Conservation (phyloP, 345 rosid genomes). For the Brassica cretica region DNA sequence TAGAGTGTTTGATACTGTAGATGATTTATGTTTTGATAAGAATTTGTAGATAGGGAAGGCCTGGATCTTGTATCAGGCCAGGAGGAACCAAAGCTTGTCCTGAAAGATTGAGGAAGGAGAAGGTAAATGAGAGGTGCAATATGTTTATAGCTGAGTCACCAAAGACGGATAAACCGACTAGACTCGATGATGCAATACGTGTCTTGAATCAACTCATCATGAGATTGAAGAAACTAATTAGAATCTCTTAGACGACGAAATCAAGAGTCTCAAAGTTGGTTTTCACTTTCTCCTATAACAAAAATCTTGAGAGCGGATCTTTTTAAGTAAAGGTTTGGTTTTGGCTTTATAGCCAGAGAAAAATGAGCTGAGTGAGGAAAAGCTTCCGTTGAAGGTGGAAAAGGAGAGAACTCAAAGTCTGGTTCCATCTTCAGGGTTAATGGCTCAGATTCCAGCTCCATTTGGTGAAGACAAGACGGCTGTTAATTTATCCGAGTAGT, state of each 20-base stretch:
- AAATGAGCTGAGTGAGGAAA: constrained; percentile 84
- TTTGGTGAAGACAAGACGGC: constrained; percentile 65
- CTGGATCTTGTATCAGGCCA: constrained; percentile 28
- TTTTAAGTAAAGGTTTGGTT: background rate
- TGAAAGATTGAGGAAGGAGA: constrained; percentile 81
- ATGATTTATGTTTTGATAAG: too few species aligned
- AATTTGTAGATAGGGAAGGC: too few species aligned
- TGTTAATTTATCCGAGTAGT: constrained; percentile 47
- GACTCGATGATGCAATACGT: constrained; percentile 81
- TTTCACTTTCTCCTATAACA: background rate
- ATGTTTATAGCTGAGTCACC: constrained; percentile 34
- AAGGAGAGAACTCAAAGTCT: constrained; percentile 50
- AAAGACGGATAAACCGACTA: constrained; percentile 78
- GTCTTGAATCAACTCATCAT: constrained; percentile 69
- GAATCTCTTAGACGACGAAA: constrained; percentile 75
- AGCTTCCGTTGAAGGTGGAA: constrained; percentile 57
- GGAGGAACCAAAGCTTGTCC: constrained; percentile 70
- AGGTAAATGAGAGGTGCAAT: constrained; percentile 64
- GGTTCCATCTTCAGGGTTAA: constrained; percentile 47
- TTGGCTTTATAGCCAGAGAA: constrained; percentile 62
- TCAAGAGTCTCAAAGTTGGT: constrained; percentile 75
- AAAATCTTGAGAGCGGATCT: background rate
- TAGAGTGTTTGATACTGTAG: too few species aligned
- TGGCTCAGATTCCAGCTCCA: constrained; percentile 50
- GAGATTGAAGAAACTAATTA: constrained; percentile 77